Evolutionary conservation across 495 filamentous ascomycete genomes (phyloP).

Genomic region (Chaetomium cochliodes): DNA sequence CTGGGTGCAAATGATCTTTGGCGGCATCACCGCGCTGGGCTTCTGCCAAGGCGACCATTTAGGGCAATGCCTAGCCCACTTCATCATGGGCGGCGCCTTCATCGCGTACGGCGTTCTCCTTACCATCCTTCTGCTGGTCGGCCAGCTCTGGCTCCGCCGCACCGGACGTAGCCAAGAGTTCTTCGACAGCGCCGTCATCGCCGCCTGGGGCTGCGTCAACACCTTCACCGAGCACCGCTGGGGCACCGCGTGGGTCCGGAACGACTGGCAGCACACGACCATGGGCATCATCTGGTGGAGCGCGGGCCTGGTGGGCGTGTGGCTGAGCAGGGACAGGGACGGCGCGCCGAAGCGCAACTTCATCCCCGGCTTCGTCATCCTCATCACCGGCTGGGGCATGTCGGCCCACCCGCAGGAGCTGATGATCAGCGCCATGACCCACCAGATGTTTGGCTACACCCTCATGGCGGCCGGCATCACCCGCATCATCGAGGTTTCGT

Average conservation of each 20-base stretch:
- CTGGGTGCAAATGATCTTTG: constrained; percentile 97
- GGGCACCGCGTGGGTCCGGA: constrained; percentile 86
- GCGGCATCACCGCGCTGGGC: constrained; percentile 89
- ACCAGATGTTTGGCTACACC: constrained; percentile 91
- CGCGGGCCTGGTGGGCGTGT: constrained; percentile 86
- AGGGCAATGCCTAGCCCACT: constrained; percentile 93
- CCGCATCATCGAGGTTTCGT: constrained; percentile 87
- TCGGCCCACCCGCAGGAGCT: constrained; percentile 79
- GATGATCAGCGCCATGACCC: constrained; percentile 82
- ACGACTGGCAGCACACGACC: constrained; percentile 93
- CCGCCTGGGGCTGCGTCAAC: constrained; percentile 92
- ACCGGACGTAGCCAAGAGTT: constrained; percentile 94
- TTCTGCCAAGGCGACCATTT: constrained; percentile 90
- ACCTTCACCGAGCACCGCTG: constrained; percentile 98
- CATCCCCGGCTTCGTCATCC: constrained; percentile 84
- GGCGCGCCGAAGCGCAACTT: constrained; percentile 89
- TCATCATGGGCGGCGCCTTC: constrained; percentile 98
- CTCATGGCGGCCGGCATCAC: constrained; percentile 85
- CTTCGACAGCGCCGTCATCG: constrained; percentile 89
- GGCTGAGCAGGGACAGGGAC: constrained; percentile 79
- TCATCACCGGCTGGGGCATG: constrained; percentile 96
- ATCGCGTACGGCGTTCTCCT: constrained; percentile 90
- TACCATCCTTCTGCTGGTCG: constrained; percentile 81
- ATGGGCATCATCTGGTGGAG: constrained; percentile 99
- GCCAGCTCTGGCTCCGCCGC: constrained; percentile 80